Evolutionary conservation across 2,329 filamentous ascomycete species (phyloP), one percentile per base, ranked within the genome.

Genomic region (Fusarium burgessii): DNA sequence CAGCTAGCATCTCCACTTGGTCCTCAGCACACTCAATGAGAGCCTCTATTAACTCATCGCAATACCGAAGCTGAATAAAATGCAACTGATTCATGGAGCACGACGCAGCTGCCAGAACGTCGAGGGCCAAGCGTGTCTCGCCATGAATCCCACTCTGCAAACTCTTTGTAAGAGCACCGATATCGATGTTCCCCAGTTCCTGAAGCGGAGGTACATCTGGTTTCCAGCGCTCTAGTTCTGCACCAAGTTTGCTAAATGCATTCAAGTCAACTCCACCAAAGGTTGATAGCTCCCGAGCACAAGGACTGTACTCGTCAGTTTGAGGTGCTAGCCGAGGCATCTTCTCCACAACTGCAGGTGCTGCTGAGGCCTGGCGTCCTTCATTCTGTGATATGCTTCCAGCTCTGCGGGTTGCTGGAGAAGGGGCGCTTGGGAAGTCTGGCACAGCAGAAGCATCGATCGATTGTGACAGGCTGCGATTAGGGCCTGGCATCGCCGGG

Each of bases 11-110:
- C 41, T 97, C 94, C 27, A 95, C 84, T 78, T 98, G 94, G 15
- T 95, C 92, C 79, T 98, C 94, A 3, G 93, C 96, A 78, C 93
- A 97, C 73, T 98, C 96, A 36, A 98, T 85, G 55, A 99, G 82
- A 1, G 92, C 92, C 66, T 98, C 96, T 20, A 97, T 87, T 61
- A 99, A 82, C 78, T 98, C 96, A 62, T 97, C 95, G 77, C 93
- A 97, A 58, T 89, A 89, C 61, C 90, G 86, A 42, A 97, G 83
- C 43, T 90, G 86, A 23, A 91, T 82, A 43, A 90, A 89, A 20
- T 95, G 84, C n/a, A 87, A 85, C 27, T 91, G 86, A 7, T 88
- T 85, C 58, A 88, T 88, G 5, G 92, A 93, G 17, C 82, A 79
- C 5, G 85, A 84, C 15, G 96, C 86, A 23, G 89, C 89, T 13